phyloP scores from a whole-genome alignment of 306 rosid genomes.

The Datisca glomerata region DNA sequence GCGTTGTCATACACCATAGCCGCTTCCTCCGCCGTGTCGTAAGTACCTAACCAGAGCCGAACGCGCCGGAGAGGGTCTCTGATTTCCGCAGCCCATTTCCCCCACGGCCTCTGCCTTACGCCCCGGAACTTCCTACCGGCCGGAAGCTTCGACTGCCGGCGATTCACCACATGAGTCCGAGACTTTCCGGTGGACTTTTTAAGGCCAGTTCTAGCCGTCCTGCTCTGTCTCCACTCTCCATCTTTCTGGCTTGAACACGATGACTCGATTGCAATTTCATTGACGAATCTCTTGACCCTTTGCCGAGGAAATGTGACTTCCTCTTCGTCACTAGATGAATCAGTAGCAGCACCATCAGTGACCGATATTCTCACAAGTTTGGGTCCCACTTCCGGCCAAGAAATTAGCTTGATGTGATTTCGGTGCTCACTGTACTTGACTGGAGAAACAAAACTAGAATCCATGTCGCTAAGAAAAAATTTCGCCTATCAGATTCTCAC shows the following conservation, averaged over 20 bases:
- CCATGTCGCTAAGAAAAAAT: conserved; percentile 6
- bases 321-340: conserved; percentile 81
- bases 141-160: conserved; percentile 9
- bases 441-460: conserved; percentile 8
- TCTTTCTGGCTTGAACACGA: conserved; percentile 16
- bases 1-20: conserved; percentile 94
- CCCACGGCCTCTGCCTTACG: conserved; percentile 97
- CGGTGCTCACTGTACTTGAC: conserved; percentile 39
- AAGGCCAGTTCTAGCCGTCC: conserved; percentile 18
- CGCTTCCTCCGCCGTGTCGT: conserved; percentile 89
- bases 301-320: conserved; percentile 12
- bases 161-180: conserved; percentile 3
- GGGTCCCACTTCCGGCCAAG: conserved; percentile 17
- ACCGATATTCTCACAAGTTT: conserved; percentile 46
- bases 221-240: conserved; percentile 13
- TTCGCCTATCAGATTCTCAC: conserved; percentile 18
- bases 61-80: conserved; percentile 85
- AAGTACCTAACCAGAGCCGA: conserved; percentile 88
- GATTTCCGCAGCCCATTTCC: conserved; percentile 99
- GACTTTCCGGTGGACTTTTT: background rate
- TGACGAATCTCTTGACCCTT: conserved; percentile 44
- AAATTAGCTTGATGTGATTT: conserved; percentile 29
- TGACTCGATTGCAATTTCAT: conserved; percentile 54
- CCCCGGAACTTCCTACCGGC: conserved; percentile 66
- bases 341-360: conserved; percentile 71